A percentile compares a stretch with the other conserved stretches of the same genome.
phyloP scores from a whole-genome alignment of 352 stramenopile genomes.

The Globisporangium echinulatum region DNA sequence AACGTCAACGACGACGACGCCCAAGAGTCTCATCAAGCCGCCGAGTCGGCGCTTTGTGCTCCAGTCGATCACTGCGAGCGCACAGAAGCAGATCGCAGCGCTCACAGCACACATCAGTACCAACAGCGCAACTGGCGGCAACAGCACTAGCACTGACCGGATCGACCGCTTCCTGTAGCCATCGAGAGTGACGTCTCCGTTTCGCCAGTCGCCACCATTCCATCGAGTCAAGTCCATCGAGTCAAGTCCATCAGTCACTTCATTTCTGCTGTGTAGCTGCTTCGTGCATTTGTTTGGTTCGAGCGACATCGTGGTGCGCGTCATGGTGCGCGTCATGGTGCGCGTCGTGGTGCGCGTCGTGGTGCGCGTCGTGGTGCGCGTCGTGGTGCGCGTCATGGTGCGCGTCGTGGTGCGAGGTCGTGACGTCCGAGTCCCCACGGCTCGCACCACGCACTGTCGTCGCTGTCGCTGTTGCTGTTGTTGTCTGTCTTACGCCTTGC shows the following conservation, averaged over 20 bases:
- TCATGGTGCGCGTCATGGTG: too few species aligned
- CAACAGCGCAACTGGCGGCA: not conserved
- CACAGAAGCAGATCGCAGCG: not conserved
- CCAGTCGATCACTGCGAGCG: not conserved
- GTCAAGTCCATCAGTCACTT: not conserved
- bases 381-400: too few species aligned
- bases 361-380: too few species aligned
- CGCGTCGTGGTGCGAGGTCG: too few species aligned
- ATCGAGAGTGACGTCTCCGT: not conserved
- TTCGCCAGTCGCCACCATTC: not conserved
- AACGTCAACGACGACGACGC: not conserved
- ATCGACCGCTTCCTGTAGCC: not conserved
- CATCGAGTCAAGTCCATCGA: not conserved
- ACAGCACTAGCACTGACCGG: not conserved
- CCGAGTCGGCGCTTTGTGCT: conserved; percentile 1
- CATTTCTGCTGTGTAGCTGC: too few species aligned
- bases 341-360: too few species aligned
- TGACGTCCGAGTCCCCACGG: too few species aligned
- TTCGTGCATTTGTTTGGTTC: too few species aligned
- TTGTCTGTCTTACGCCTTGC: not conserved
- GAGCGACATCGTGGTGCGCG: too few species aligned
- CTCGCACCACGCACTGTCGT: not conserved
- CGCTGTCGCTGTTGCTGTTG: not conserved
- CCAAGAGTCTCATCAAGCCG: conserved; percentile 1
- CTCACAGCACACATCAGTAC: not conserved